These are phyloP conservation scores for Acacia concinna DNA, from an alignment of 331 rosid species.

Conservation along the genomic window DNA sequence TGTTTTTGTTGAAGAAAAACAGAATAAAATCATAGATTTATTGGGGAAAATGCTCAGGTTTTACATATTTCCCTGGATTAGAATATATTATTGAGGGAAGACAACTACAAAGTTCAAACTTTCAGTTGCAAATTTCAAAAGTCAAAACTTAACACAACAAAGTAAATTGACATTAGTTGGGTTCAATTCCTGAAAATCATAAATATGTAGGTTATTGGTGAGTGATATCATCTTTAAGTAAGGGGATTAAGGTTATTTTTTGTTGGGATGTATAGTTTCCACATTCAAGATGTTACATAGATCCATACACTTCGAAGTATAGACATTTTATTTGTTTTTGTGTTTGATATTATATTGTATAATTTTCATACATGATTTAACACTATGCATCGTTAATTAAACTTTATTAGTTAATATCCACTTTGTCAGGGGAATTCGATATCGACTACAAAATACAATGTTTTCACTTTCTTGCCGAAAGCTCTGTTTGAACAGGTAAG, in stretches of 20 bases:
- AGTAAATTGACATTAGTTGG: background rate
- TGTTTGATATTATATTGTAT: constrained; percentile 8
- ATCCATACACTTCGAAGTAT: background rate
- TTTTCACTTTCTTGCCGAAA: constrained; percentile 68
- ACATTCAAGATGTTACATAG: background rate
- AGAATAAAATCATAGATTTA: background rate
- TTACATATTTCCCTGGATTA: background rate
- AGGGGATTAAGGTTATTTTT: background rate
- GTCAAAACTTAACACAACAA: background rate
- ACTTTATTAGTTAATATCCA: constrained; percentile 20
- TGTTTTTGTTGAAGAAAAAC: background rate
- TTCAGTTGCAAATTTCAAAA: background rate
- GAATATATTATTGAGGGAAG: background rate
- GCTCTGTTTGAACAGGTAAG: constrained; percentile 82
- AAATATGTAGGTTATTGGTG: background rate
- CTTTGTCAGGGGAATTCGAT: constrained; percentile 68
- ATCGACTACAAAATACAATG: constrained; percentile 72
- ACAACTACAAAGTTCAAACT: background rate
- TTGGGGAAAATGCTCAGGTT: background rate
- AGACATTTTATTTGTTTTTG: background rate
- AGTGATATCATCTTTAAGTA: background rate
- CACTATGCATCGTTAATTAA: background rate
- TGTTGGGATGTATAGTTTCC: background rate
- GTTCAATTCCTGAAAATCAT: background rate
- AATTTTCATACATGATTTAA: constrained; percentile 5